phyloP scores from a whole-genome alignment of 164 flowering plant species.

The Liquidambar formosana region DNA sequence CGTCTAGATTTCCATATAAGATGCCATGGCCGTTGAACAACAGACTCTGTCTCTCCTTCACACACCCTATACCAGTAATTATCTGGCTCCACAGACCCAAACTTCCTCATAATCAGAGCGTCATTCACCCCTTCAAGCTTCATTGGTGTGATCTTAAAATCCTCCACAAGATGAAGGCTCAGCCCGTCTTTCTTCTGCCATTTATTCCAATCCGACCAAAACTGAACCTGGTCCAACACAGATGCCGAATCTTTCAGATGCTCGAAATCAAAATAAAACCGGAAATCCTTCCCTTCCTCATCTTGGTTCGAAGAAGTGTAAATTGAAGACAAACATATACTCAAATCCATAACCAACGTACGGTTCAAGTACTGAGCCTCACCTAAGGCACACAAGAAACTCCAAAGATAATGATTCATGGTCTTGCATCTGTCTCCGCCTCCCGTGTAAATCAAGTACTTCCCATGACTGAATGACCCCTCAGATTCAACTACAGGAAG shows the following conservation, averaged over 20 bases:
- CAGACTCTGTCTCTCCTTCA: constrained; percentile 87
- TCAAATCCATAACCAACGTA: constrained; percentile 84
- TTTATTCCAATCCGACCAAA: constrained; percentile 77
- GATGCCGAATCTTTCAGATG: constrained; percentile 80
- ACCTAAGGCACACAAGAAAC: constrained; percentile 88
- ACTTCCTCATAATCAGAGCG: constrained; percentile 83
- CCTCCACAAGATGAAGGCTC: constrained; percentile 73
- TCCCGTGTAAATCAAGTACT: constrained; percentile 67
- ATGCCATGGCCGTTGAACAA: constrained; percentile 88
- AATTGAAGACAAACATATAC: constrained; percentile 69
- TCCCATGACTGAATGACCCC: constrained; percentile 61
- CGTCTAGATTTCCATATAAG: constrained; percentile 79
- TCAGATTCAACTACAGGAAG: constrained; percentile 79
- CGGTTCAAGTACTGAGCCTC: constrained; percentile 93
- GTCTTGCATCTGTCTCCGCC: constrained; percentile 97
- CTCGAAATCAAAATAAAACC: constrained; percentile 92
- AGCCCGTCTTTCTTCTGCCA: constrained; percentile 70
- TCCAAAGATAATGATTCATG: constrained; percentile 92
- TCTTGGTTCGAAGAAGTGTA: constrained; percentile 66
- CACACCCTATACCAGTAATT: constrained; percentile 96
- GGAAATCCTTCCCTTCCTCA: constrained; percentile 92
- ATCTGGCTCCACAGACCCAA: constrained; percentile 79
- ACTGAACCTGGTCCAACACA: constrained; percentile 73
- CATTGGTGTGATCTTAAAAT: constrained; percentile 75
- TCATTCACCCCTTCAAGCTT: constrained; percentile 62